Percentiles rank a stretch among this genome's conserved stretches.
phyloP scores from a whole-genome alignment of 129 eudicot species.

The Tagetes patula region DNA sequence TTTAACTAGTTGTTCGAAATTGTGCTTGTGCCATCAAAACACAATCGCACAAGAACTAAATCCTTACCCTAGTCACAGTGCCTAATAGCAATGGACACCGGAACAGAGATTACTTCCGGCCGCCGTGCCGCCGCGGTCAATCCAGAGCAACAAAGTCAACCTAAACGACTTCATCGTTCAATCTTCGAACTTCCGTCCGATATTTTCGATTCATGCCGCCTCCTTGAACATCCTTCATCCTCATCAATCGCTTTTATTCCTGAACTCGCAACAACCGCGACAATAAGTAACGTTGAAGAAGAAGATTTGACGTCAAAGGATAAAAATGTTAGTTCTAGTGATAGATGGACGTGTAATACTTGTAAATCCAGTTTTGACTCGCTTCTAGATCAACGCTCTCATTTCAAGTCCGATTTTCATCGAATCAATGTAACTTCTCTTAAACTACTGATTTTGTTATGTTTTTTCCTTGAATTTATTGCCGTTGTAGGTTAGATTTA shows the following conservation, averaged over 20 bases:
- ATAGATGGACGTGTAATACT: conserved; percentile 80
- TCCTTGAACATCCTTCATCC: conserved; percentile 49
- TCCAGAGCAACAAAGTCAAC: conserved; percentile 21
- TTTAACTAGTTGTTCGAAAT: neutral
- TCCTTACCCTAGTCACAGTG: conserved; percentile 15
- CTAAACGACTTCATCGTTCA: conserved; percentile 50
- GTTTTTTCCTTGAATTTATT: neutral
- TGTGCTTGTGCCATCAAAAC: neutral
- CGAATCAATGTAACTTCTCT: conserved; percentile 70
- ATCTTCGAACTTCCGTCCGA: conserved; percentile 73
- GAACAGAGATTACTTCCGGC: conserved; percentile 28
- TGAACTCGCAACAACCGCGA: conserved; percentile 22
- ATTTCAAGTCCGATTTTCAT: conserved; percentile 93
- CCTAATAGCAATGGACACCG: conserved; percentile 26
- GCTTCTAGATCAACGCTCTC: conserved; percentile 78
- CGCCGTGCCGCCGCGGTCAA: conserved; percentile 24
- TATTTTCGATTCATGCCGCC: conserved; percentile 74
- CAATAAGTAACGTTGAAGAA: conserved; percentile 12
- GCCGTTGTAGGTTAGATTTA: neutral
- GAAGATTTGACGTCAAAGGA: conserved; percentile 10
- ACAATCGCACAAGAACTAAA: conserved; percentile 7
- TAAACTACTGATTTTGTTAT: neutral
- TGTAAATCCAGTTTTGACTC: conserved; percentile 76
- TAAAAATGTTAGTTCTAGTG: conserved; percentile 25
- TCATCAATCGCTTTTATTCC: conserved; percentile 21